A percentile compares a stretch with the other conserved stretches of the same genome.
These are phyloP conservation scores for Colletotrichum viniferum DNA, from an alignment of 2,329 filamentous ascomycete genomes.

Conservation along the genomic window DNA sequence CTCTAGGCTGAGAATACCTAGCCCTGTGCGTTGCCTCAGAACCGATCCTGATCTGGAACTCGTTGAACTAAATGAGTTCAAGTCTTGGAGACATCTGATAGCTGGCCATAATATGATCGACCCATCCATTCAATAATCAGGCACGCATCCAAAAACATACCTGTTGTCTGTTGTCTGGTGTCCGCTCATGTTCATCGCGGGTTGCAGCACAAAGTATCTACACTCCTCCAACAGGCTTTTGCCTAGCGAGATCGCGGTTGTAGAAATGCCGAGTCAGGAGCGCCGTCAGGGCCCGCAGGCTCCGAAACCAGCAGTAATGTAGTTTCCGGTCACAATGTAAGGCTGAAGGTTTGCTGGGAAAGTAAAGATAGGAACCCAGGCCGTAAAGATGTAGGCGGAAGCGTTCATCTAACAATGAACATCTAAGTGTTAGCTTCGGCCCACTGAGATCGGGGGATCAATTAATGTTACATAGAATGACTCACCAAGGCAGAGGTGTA, in stretches of 20 bases:
- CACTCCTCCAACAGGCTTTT: background rate
- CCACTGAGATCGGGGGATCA: background rate
- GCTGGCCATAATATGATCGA: background rate
- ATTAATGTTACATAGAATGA: background rate
- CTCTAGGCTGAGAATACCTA: background rate
- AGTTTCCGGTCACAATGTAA: conserved; percentile 31
- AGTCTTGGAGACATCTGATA: background rate
- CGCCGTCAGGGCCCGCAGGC: conserved; percentile 11
- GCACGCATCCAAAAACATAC: background rate
- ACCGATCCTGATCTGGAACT: background rate
- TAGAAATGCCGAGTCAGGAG: conserved; percentile 27
- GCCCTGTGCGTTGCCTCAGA: background rate
- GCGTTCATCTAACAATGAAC: conserved; percentile 27
- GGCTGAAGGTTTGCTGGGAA: conserved; percentile 32
- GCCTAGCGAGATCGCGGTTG: conserved; percentile 22
- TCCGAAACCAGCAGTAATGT: conserved; percentile 30
- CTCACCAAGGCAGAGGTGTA: conserved; percentile 30
- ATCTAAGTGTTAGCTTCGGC: background rate
- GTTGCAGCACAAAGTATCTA: background rate
- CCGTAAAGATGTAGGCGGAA: conserved; percentile 32
- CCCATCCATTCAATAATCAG: background rate
- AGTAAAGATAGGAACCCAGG: conserved; percentile 32
- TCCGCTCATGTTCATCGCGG: background rate
- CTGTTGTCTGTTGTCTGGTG: background rate
- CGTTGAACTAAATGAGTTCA: background rate